Conservation (phyloP, 2,329 filamentous ascomycete genomes). For the Cordyceps tenuipes region DNA sequence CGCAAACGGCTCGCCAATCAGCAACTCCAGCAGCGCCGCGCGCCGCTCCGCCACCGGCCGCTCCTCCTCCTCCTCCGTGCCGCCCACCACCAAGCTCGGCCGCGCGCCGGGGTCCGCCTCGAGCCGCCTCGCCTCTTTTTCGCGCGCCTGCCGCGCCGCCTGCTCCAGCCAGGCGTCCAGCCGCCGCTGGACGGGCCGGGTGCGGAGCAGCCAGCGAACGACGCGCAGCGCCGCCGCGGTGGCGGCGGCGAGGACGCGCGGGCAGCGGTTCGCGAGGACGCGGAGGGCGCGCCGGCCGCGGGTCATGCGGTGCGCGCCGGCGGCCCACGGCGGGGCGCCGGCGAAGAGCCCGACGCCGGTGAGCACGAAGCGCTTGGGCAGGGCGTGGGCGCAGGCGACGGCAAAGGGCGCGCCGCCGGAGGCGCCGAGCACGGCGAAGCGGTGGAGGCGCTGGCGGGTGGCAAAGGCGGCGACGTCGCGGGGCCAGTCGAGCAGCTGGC, state of each 20-base stretch:
- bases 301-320: too few species aligned
- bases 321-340: too few species aligned
- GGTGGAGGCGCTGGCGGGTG: conserved; percentile 16
- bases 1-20: conserved; percentile 22
- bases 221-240: conserved; percentile 16
- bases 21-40: conserved; percentile 21
- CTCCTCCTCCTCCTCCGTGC: background rate
- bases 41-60: conserved; percentile 17
- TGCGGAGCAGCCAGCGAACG: conserved; percentile 16
- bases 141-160: conserved; percentile 13
- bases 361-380: too few species aligned
- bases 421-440: conserved; percentile 26
- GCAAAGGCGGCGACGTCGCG: conserved; percentile 26
- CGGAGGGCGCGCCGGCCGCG: too few species aligned
- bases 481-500: conserved; percentile 26
- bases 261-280: conserved; percentile 18
- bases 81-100: background rate
- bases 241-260: conserved; percentile 15
- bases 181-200: conserved; percentile 13
- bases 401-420: conserved; percentile 31
- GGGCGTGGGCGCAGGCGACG: too few species aligned
- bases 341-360: too few species aligned
- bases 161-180: conserved; percentile 20
- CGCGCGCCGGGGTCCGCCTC: background rate
- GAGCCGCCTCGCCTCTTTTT: conserved; percentile 10